Evolutionary conservation across 2,329 filamentous ascomycete genomes (phyloP).

Genomic region (Exophiala aquamarina): DNA sequence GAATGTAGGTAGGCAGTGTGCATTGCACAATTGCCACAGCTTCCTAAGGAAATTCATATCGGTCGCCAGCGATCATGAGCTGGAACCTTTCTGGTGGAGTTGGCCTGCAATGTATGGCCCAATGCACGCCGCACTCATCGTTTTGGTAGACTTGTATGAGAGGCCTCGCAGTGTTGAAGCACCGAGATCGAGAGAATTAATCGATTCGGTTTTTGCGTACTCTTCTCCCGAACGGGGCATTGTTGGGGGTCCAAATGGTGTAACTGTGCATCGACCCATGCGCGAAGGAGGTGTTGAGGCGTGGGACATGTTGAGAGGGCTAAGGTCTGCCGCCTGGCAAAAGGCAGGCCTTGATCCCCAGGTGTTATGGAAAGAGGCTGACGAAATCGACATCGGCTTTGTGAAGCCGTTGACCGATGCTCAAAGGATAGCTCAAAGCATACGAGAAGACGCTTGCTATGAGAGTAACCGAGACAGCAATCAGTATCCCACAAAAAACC

Average conservation of each 20-base stretch:
- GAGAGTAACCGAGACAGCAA: slow-evolving; percentile 2
- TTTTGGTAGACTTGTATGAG: slow-evolving; percentile 51
- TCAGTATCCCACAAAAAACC: background rate
- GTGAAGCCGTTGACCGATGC: slow-evolving; percentile 23
- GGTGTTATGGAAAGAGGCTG: slow-evolving; percentile 48
- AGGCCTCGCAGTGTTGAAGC: slow-evolving; percentile 47
- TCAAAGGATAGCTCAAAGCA: slow-evolving; percentile 24
- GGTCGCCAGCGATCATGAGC: slow-evolving; percentile 47
- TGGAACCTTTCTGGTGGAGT: slow-evolving; percentile 50
- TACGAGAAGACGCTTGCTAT: slow-evolving; percentile 27
- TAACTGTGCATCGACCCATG: slow-evolving; percentile 43
- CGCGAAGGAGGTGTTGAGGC: slow-evolving; percentile 50
- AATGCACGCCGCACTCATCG: slow-evolving; percentile 48
- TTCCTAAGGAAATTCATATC: slow-evolving; percentile 51
- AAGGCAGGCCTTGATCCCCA: slow-evolving; percentile 48
- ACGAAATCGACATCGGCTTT: slow-evolving; percentile 41
- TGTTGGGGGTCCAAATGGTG: slow-evolving; percentile 46
- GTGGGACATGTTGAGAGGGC: slow-evolving; percentile 49
- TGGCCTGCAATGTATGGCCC: slow-evolving; percentile 48
- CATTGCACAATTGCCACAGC: slow-evolving; percentile 47
- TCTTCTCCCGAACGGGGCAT: slow-evolving; percentile 47
- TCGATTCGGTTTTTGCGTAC: slow-evolving; percentile 47
- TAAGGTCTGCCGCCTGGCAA: slow-evolving; percentile 49
- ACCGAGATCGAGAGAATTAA: slow-evolving; percentile 44
- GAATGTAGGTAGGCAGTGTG: slow-evolving; percentile 47